phyloP scores from a whole-genome alignment of 768 basidiomycete species.

The Dacryopinax spathularia region DNA sequence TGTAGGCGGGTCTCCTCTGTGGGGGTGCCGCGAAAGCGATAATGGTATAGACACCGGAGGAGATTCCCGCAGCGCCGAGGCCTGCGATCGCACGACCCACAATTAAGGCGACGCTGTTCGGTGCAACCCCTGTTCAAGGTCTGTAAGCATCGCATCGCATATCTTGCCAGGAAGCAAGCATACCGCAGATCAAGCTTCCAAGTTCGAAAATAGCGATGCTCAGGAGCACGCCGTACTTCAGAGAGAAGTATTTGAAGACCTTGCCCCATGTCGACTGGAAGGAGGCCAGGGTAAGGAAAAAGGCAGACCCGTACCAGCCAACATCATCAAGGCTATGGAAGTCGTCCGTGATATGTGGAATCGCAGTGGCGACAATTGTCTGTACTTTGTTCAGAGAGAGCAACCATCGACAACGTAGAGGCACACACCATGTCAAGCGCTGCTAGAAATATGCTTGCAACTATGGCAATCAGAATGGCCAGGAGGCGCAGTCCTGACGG shows the following conservation, averaged over 20 bases:
- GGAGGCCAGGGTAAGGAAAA: background rate
- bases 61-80: too few species aligned
- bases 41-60: too few species aligned
- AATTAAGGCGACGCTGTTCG: slow-evolving; percentile 9
- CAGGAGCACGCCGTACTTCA: background rate
- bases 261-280: background rate
- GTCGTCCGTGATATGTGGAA: slow-evolving; percentile 8
- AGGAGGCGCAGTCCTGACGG: background rate
- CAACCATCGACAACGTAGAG: too few species aligned
- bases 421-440: background rate
- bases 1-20: too few species aligned
- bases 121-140: too few species aligned
- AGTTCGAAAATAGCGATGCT: slow-evolving; percentile 22
- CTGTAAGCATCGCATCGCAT: too few species aligned
- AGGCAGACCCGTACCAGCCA: slow-evolving; percentile 6
- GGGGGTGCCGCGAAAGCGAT: too few species aligned
- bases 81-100: too few species aligned
- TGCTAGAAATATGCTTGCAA: background rate
- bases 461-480: background rate
- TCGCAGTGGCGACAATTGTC: slow-evolving; percentile 20
- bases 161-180: slow-evolving; percentile 21
- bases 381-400: slow-evolving; percentile 15
- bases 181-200: slow-evolving; percentile 24
- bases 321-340: slow-evolving; percentile 8
- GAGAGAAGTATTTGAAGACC: background rate